Evolutionary conservation across 2,329 filamentous ascomycete genomes (phyloP).

Genomic region (Fusarium sp.): DNA sequence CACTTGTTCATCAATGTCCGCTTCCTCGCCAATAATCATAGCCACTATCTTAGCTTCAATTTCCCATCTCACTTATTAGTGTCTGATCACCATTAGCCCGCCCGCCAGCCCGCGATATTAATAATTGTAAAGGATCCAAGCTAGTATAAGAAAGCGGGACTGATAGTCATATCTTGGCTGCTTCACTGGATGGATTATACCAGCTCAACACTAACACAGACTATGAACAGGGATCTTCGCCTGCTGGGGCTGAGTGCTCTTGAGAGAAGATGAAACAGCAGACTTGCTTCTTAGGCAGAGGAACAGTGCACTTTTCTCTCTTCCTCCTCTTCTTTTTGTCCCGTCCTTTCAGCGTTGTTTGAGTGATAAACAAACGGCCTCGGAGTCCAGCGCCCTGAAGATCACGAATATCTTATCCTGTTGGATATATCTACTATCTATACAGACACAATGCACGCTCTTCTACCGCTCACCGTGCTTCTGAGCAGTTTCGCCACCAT

Average conservation of each 20-base stretch:
- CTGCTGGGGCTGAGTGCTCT: conserved; percentile 24
- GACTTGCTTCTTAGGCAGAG: background rate
- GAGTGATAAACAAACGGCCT: conserved; percentile 1
- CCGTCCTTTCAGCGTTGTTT: background rate
- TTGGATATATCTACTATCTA: background rate
- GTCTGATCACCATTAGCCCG: background rate
- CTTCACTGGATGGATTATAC: conserved; percentile 23
- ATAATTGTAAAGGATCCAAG: conserved; percentile 23
- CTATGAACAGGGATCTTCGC: conserved; percentile 14
- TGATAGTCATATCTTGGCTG: background rate
- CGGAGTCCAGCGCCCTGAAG: background rate
- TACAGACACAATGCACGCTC: conserved; percentile 10
- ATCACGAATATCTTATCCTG: background rate
- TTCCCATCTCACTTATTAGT: background rate
- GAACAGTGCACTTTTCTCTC: background rate
- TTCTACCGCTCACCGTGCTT: conserved; percentile 19
- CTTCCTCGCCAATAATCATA: background rate
- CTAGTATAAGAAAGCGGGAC: conserved; percentile 22
- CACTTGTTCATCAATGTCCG: background rate
- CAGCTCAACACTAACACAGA: conserved; percentile 12
- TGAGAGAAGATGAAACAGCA: conserved; percentile 18
- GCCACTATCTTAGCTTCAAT: conserved; percentile 13
- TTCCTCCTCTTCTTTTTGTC: conserved; percentile 5
- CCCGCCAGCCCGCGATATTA: conserved; percentile 2
- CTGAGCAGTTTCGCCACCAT: conserved; percentile 13